phyloP scores from a whole-genome alignment of 1,139 yeast species.

The Candida dubliniensis region DNA sequence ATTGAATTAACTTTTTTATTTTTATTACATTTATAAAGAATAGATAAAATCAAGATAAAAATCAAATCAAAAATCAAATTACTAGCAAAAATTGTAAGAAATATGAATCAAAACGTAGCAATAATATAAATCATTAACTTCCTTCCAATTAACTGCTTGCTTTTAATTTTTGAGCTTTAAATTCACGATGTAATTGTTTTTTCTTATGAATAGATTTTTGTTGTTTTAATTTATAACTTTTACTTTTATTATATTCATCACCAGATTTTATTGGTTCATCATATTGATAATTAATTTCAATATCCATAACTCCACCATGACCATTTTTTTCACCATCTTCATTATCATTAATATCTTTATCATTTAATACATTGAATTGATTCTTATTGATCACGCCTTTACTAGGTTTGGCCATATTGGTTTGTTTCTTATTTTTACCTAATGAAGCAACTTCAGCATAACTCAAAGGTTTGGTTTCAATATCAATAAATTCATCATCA shows the following conservation, averaged over 20 bases:
- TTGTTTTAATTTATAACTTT: slow-evolving; percentile 15
- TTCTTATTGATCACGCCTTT: slow-evolving; percentile 9
- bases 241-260: slow-evolving; percentile 13
- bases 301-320: slow-evolving; percentile 2
- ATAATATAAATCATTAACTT: background rate
- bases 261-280: slow-evolving; percentile 13
- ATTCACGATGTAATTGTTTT: slow-evolving; percentile 12
- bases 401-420: slow-evolving; percentile 6
- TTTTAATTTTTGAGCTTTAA: slow-evolving; percentile 3
- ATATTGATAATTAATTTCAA: slow-evolving; percentile 2
- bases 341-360: slow-evolving; percentile 2
- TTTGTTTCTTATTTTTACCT: slow-evolving; percentile 19
- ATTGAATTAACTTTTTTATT: background rate
- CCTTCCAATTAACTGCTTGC: background rate
- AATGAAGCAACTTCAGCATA: slow-evolving; percentile 48
- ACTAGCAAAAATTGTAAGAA: background rate
- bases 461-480: slow-evolving; percentile 36
- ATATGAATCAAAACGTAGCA: background rate
- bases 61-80: background rate
- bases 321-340: slow-evolving; percentile 1
- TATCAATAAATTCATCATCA: slow-evolving; percentile 13
- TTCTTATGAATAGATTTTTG: slow-evolving; percentile 16
- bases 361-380: slow-evolving; percentile 10
- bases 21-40: background rate
- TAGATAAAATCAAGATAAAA: background rate